Evolutionary conservation across 2,329 filamentous ascomycete genomes (phyloP), one percentile per base, ranked within the genome.

Genomic region (Dothiorella sarmentorum): DNA sequence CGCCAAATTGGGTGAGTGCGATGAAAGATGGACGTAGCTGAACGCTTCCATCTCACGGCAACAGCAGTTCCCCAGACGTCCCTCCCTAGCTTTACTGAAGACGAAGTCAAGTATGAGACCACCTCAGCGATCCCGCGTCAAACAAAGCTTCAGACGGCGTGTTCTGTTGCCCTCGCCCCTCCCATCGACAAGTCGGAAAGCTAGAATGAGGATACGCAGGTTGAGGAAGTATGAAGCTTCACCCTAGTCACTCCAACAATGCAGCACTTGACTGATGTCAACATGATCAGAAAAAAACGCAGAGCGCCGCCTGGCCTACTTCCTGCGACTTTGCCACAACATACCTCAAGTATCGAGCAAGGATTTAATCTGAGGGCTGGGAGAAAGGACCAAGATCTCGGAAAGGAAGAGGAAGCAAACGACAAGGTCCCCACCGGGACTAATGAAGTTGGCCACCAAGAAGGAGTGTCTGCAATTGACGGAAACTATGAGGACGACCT

Each of bases 201-300:
- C 11, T 27, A 22, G 4, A 2, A 40, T 53, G 49, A 53, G 11
- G 24, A 27, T 40, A 27, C 49, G 15, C 5, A 53, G 24, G 24
- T 40, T 53, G 22, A 40, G n/a, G 49, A 53, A 35, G 35, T 53
- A 53, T 38, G n/a, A n/a, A n/a, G n/a, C n/a, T n/a, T 27, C 13
- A 22, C 29, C 45, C 7, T 37, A 52, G 29, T 38, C 20, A 42
- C 27, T 5, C 2, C n/a, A n/a, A 52, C 29, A 10, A n/a, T 20
- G 22, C 24, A 9, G 9, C 9, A 20, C 5, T 20, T 18, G 17
- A n/a, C 35, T 53, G 22, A 42, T 24, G 13, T 24, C 29, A 24
- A 24, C n/a, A 7, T 40, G 49, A 40, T 37, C 24, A 53, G 49
- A 17, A 40, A 20, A 22, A 42, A 27, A 24, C 49, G 49, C 22